These are phyloP conservation scores for Neckera pumila DNA, from an alignment of 225 moss, liverwort and hornwort genomes.

Conservation along the genomic window DNA sequence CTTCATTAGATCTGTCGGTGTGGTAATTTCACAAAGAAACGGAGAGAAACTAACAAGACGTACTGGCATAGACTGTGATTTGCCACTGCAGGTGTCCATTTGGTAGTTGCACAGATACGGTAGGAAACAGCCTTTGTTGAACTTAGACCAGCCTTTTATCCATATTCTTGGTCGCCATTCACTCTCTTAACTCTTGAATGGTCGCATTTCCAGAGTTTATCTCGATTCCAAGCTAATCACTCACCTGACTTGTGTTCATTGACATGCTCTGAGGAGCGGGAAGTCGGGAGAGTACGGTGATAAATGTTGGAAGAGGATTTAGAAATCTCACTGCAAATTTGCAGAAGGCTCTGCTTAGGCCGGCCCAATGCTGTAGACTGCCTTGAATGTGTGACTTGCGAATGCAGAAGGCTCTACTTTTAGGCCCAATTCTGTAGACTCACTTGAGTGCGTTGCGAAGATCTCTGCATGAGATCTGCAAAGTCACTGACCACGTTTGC, in stretches of 20 bases:
- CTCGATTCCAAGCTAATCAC: neutral
- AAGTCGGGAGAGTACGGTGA: neutral
- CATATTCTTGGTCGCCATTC: constrained; percentile 40
- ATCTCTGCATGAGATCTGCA: neutral
- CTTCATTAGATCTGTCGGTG: neutral
- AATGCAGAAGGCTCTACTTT: neutral
- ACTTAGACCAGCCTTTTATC: constrained; percentile 23
- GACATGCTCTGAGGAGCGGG: neutral
- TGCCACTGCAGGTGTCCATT: constrained; percentile 51
- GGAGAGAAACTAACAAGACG: neutral
- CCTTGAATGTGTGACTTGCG: neutral
- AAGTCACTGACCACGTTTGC: neutral
- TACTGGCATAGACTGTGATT: neutral
- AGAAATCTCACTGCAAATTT: neutral
- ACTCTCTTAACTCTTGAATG: neutral
- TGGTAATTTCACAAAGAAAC: neutral
- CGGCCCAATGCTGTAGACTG: neutral
- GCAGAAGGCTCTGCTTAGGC: neutral
- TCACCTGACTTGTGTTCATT: neutral
- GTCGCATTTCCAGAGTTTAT: neutral
- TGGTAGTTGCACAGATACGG: constrained; percentile 28
- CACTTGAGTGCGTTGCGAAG: neutral
- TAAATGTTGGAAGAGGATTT: neutral
- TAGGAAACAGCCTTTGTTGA: constrained; percentile 28
- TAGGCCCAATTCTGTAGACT: neutral